These are phyloP conservation scores for Podaxis rugospora DNA, from an alignment of 768 basidiomycete species.

Conservation along the genomic window DNA sequence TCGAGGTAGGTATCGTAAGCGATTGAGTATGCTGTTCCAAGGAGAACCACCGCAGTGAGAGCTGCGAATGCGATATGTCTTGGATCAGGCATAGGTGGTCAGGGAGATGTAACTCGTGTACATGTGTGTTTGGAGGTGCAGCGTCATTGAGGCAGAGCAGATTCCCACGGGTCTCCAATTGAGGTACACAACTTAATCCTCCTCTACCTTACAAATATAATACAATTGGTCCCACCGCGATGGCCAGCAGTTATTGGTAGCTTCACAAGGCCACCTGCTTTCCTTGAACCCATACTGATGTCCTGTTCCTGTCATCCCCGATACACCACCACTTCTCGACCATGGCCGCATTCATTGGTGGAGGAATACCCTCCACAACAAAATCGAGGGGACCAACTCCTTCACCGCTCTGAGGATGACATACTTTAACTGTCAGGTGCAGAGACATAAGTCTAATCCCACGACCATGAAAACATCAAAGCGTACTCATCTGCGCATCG, in stretches of 20 bases:
- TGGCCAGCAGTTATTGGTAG: neutral
- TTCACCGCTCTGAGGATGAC: conserved; percentile 29
- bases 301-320: conserved; percentile 66
- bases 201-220: too few relatives aligned
- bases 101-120: neutral
- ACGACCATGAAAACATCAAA: neutral
- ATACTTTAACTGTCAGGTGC: conserved; percentile 37
- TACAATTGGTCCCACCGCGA: neutral
- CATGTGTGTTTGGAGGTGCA: too few relatives aligned
- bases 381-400: conserved; percentile 72
- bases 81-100: conserved; percentile 15
- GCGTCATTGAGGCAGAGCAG: too few relatives aligned
- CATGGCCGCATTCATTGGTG: conserved; percentile 36
- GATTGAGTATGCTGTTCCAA: conserved; percentile 67
- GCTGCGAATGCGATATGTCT: conserved; percentile 30
- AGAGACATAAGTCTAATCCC: neutral
- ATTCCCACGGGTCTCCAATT: too few relatives aligned
- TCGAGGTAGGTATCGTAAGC: conserved; percentile 69
- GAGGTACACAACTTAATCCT: too few relatives aligned
- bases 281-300: conserved; percentile 76
- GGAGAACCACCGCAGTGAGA: conserved; percentile 42
- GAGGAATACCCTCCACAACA: conserved; percentile 35
- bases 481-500: conserved; percentile 73
- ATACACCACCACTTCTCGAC: conserved; percentile 92
- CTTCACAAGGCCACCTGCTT: neutral